phyloP scores from a whole-genome alignment of 352 stramenopile genomes.

The Pythium folliculosum region DNA sequence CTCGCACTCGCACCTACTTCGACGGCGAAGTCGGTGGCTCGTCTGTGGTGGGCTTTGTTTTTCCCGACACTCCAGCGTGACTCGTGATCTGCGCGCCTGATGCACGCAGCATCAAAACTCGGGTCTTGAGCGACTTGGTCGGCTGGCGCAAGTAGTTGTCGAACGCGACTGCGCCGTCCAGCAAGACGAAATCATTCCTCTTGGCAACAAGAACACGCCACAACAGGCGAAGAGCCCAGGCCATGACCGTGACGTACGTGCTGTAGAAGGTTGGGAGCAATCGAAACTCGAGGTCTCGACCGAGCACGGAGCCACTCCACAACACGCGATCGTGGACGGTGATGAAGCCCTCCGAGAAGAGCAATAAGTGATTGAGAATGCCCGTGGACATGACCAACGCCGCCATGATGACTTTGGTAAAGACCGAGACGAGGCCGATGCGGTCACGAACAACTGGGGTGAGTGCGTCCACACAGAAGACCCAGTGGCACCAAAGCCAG shows the following conservation, averaged over 20 bases:
- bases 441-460: constrained; percentile 12
- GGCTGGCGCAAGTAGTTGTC: constrained; percentile 25
- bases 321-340: constrained; percentile 20
- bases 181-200: constrained; percentile 12
- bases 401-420: constrained; percentile 16
- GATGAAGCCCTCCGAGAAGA: constrained; percentile 14
- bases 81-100: background rate
- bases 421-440: constrained; percentile 1
- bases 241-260: constrained; percentile 19
- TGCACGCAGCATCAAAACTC: background rate
- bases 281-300: constrained; percentile 15
- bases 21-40: no score
- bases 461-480: constrained; percentile 26
- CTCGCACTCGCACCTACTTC: no score
- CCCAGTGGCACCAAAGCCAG: constrained; percentile 29
- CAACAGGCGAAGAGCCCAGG: constrained; percentile 11
- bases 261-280: constrained; percentile 27
- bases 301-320: constrained; percentile 12
- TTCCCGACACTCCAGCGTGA: background rate
- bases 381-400: constrained; percentile 12
- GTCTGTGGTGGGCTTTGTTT: no score
- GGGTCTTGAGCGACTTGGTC: background rate
- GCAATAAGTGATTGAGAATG: constrained; percentile 22
- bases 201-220: constrained; percentile 10
- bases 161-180: constrained; percentile 24